Evolutionary conservation across 306 rosid genomes (phyloP).

Genomic region (Malus orientalis): DNA sequence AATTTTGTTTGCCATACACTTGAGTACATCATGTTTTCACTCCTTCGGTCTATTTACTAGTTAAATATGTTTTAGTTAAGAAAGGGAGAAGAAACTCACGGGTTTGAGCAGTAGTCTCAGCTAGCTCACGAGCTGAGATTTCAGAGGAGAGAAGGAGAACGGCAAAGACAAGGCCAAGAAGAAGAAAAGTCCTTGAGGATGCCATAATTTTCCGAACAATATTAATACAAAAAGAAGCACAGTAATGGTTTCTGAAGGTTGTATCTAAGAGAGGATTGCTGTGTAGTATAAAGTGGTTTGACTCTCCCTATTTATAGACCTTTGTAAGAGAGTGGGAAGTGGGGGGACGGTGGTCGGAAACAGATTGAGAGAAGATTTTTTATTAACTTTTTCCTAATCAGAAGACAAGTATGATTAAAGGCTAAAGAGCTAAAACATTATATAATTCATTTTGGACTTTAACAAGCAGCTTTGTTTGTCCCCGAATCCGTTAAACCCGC

Average conservation of each 20-base stretch:
- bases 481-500: no score
- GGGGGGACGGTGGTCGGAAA: not conserved
- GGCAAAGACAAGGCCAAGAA: no score
- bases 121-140: no score
- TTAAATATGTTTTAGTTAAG: no score
- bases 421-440: not conserved
- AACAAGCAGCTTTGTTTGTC: not conserved
- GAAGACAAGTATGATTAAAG: not conserved
- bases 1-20: no score
- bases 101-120: no score
- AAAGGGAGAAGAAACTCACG: no score
- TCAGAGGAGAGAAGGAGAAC: no score
- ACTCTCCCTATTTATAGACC: not conserved
- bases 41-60: no score
- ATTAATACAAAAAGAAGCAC: not conserved
- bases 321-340: not conserved
- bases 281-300: not conserved
- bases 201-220: not conserved
- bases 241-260: not conserved
- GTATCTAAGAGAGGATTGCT: not conserved
- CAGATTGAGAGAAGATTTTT: not conserved
- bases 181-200: not conserved
- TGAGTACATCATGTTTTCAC: no score
- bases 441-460: not conserved
- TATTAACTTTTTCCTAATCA: not conserved